Evolutionary conservation across 257 asterid species (phyloP).

Genomic region (Vinca minor): DNA sequence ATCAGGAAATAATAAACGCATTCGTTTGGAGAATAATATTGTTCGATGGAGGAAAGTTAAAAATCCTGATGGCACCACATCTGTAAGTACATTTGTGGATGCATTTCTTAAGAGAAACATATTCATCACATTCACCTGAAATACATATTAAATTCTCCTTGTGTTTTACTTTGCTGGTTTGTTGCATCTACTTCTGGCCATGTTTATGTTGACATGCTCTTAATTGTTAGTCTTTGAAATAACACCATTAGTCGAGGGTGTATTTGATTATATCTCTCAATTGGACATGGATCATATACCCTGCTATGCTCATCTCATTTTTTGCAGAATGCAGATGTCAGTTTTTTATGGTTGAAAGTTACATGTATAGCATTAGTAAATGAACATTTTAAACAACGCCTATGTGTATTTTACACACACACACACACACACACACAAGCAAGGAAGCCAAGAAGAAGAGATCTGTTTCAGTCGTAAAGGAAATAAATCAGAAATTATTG

Average conservation of each 20-base stretch:
- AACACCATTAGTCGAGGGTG: background rate
- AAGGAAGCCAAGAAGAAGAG: background rate
- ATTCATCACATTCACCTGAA: background rate
- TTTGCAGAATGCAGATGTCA: background rate
- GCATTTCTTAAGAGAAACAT: constrained; percentile 6
- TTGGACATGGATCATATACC: background rate
- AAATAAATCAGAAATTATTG: background rate
- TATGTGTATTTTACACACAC: background rate
- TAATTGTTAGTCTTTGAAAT: constrained; percentile 3
- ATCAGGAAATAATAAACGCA: constrained; percentile 77
- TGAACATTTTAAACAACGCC: background rate
- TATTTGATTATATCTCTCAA: background rate
- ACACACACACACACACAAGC: too few species aligned
- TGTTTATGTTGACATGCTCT: background rate
- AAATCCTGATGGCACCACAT: constrained; percentile 58
- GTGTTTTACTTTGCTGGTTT: background rate
- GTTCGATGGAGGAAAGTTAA: constrained; percentile 89
- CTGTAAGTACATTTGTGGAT: constrained; percentile 51
- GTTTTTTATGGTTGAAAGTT: background rate
- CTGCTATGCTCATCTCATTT: background rate
- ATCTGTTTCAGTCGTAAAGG: background rate
- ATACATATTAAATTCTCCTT: background rate
- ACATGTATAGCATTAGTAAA: background rate
- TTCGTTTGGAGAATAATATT: constrained; percentile 88
- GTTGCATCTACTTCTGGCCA: background rate